Percentiles rank a stretch among this genome's conserved stretches.
These are phyloP conservation scores for Ustilago trichophora DNA, from an alignment of 1,284 basidiomycete species.

Conservation along the genomic window DNA sequence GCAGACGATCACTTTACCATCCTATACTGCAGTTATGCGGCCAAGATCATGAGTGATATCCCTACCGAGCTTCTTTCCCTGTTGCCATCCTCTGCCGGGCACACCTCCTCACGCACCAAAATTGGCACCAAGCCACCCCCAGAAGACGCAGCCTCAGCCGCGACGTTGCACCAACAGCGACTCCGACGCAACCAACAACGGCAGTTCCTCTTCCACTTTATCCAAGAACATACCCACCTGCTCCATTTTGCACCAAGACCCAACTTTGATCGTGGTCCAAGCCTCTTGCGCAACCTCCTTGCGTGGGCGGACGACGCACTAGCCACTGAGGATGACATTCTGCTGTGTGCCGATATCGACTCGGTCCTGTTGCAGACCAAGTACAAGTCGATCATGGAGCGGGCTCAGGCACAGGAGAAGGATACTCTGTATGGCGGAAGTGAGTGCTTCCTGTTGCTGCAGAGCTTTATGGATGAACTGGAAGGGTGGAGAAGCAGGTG, in stretches of 20 bases:
- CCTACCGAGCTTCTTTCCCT: conserved; percentile 38
- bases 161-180: conserved; percentile 8
- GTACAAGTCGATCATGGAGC: conserved; percentile 51
- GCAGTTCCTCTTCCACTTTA: conserved; percentile 47
- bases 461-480: conserved; percentile 44
- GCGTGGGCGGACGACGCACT: conserved; percentile 37
- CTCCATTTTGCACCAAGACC: conserved; percentile 48
- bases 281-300: conserved; percentile 34
- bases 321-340: conserved; percentile 33
- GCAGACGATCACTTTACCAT: conserved; percentile 47
- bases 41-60: conserved; percentile 50
- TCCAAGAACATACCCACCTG: conserved; percentile 46
- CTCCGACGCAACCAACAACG: conserved; percentile 33
- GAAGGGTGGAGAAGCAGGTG: conserved; percentile 40
- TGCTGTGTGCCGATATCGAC: conserved; percentile 46
- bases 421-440: conserved; percentile 34
- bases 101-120: conserved; percentile 1
- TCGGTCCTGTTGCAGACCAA: conserved; percentile 46
- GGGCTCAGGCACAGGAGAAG: conserved; percentile 40
- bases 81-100: conserved; percentile 15
- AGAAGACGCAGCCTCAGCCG: conserved; percentile 3
- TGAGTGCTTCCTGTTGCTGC: conserved; percentile 41
- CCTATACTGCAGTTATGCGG: conserved; percentile 47
- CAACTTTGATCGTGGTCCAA: conserved; percentile 42
- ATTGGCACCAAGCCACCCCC: neutral